phyloP scores from a whole-genome alignment of 768 basidiomycete genomes.

The Podaxis rugospora region DNA sequence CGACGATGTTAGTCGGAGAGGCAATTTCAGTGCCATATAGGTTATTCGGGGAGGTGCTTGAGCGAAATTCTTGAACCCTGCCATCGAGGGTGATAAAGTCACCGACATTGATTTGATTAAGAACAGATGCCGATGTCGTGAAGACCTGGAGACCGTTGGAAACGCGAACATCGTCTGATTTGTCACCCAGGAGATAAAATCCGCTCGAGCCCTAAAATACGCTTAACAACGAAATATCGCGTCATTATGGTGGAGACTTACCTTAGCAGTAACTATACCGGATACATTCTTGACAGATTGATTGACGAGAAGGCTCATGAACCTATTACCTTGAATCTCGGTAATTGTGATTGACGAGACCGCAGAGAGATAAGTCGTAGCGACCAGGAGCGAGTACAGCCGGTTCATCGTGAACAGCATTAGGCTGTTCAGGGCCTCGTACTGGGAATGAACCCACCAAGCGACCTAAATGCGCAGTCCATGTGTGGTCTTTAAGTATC shows the following conservation, averaged over 20 bases:
- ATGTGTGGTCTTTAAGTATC: slow-evolving; percentile 13
- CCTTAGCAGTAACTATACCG: slow-evolving; percentile 52
- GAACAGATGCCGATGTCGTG: slow-evolving; percentile 32
- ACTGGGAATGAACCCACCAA: slow-evolving; percentile 8
- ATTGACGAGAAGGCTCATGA: slow-evolving; percentile 40
- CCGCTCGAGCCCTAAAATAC: slow-evolving; percentile 36
- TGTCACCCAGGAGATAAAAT: slow-evolving; percentile 44
- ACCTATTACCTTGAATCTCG: slow-evolving; percentile 51
- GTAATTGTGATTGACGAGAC: slow-evolving; percentile 33
- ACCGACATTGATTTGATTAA: slow-evolving; percentile 37
- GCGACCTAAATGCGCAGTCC: slow-evolving; percentile 12
- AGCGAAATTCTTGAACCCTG: slow-evolving; percentile 47
- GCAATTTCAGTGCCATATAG: slow-evolving; percentile 46
- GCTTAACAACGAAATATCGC: background rate
- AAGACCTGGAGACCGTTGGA: slow-evolving; percentile 52
- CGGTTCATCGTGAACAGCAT: slow-evolving; percentile 23
- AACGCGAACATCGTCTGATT: slow-evolving; percentile 37
- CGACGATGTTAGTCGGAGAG: slow-evolving; percentile 37
- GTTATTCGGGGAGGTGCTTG: slow-evolving; percentile 36
- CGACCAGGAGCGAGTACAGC: slow-evolving; percentile 25
- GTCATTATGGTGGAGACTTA: slow-evolving; percentile 14
- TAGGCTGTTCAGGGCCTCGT: slow-evolving; percentile 6
- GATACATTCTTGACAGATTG: slow-evolving; percentile 42
- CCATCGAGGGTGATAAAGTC: slow-evolving; percentile 44
- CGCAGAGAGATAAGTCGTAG: slow-evolving; percentile 23